Conservation (phyloP, 2,329 filamentous ascomycete genomes). For the Pseudocercospora fuligena region DNA sequence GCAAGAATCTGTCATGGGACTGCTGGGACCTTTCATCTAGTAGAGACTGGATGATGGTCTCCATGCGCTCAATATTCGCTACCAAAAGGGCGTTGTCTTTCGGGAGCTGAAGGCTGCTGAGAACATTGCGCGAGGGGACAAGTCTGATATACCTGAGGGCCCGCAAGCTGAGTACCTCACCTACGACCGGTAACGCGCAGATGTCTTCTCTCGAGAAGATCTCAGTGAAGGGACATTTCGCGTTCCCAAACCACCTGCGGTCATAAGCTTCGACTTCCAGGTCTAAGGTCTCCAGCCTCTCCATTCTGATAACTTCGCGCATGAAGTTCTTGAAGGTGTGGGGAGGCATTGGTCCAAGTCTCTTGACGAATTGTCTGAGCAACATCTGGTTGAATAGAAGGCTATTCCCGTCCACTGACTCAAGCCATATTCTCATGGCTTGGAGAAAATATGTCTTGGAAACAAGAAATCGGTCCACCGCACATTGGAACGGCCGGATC, state of each 20-base stretch:
- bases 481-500: background rate
- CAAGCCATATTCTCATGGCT: background rate
- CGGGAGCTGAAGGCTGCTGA: background rate
- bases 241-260: background rate
- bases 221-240: background rate
- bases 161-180: background rate
- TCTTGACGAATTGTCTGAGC: background rate
- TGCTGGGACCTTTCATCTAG: too few species aligned
- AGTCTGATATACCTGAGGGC: background rate
- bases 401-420: background rate
- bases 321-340: background rate
- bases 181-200: background rate
- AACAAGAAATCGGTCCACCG: background rate
- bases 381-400: background rate
- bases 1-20: too few species aligned
- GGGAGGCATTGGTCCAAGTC: background rate
- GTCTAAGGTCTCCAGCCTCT: background rate
- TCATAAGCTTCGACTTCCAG: background rate
- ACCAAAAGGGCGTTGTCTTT: background rate
- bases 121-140: background rate
- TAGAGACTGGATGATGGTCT: background rate
- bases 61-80: background rate
- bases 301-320: background rate
- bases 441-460: background rate
- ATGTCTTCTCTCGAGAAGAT: background rate